phyloP scores from a whole-genome alignment of 306 rosid species.

The Cicer arietinum region DNA sequence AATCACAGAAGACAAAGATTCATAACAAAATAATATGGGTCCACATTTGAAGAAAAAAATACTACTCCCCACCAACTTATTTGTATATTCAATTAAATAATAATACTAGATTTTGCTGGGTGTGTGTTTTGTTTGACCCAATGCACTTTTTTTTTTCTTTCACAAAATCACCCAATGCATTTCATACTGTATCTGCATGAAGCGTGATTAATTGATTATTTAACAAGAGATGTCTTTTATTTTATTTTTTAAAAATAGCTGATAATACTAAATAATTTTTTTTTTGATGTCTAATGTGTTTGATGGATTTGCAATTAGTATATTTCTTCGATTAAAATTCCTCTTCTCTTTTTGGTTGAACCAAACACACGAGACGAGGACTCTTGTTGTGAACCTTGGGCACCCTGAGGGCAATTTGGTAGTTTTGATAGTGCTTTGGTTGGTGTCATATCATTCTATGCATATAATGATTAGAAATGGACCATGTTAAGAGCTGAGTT shows the following conservation, averaged over 20 bases:
- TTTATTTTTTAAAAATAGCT: no score
- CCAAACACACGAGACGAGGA: no score
- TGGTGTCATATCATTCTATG: slow-evolving; percentile 46
- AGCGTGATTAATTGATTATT: no score
- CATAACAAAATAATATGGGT: slow-evolving; percentile 39
- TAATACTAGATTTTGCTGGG: slow-evolving; percentile 23
- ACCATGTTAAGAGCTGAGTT: slow-evolving; percentile 27
- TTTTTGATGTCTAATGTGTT: no score
- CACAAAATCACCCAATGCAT: no score
- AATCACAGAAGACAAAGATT: slow-evolving; percentile 43
- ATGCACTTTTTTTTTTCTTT: neutral
- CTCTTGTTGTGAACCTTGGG: no score
- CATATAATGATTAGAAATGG: slow-evolving; percentile 49
- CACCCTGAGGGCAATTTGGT: no score
- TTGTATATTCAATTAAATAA: slow-evolving; percentile 11
- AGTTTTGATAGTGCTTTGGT: neutral
- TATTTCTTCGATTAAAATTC: no score
- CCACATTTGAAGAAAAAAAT: slow-evolving; percentile 28
- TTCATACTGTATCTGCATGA: slow-evolving; percentile 2
- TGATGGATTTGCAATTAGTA: no score
- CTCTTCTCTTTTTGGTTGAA: no score
- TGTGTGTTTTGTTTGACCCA: slow-evolving; percentile 43
- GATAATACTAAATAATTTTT: no score
- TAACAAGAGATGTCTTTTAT: no score
- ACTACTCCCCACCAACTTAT: neutral